Evolutionary conservation across 2,329 filamentous ascomycete genomes (phyloP).

Genomic region (Trichoderma citrinoviride): DNA sequence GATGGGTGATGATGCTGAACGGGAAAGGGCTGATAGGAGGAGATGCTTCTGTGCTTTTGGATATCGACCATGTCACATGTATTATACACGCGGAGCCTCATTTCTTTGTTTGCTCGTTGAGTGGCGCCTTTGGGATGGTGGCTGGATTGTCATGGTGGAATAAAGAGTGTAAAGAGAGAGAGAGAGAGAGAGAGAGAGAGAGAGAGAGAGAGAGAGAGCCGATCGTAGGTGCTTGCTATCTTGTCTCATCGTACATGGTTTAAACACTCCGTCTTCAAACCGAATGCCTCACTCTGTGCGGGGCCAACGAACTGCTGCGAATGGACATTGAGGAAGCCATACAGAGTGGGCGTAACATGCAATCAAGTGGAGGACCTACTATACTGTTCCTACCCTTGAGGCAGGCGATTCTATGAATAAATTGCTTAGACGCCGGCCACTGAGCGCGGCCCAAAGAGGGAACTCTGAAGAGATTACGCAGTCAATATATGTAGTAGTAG

Average conservation of each 20-base stretch:
- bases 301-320: too few species aligned
- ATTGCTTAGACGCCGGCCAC: constrained; percentile 19
- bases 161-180: neutral
- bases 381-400: neutral
- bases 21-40: neutral
- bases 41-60: neutral
- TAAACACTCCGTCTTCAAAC: neutral
- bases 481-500: too few species aligned
- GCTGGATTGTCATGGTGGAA: neutral
- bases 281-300: too few species aligned
- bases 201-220: too few species aligned
- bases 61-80: constrained; percentile 12
- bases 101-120: neutral
- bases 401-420: neutral
- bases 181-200: too few species aligned
- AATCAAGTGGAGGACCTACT: neutral
- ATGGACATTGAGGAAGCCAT: too few species aligned
- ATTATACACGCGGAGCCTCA: constrained; percentile 1
- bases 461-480: neutral
- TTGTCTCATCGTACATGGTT: too few species aligned
- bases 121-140: neutral
- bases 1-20: constrained; percentile 32
- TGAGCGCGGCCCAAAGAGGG: constrained; percentile 15
- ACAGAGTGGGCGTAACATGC: too few species aligned
- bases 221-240: neutral